Base-by-base conservation (phyloP, 1,284 basidiomycete species). In the Naganishia cerealis region DNA sequence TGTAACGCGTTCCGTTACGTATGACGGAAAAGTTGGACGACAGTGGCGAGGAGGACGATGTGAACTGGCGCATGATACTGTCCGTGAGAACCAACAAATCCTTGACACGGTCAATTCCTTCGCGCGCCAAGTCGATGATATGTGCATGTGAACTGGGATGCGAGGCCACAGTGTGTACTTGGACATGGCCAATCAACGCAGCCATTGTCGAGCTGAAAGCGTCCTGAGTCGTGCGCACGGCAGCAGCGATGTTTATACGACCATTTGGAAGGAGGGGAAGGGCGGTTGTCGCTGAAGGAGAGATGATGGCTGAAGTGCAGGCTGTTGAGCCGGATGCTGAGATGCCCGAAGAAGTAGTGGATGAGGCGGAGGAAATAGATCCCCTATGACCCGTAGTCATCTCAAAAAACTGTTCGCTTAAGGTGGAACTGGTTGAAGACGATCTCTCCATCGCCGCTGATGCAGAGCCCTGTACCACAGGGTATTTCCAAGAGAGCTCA, bases 101-200 rank as follows among this genome's bases (percentile, higher is more conserved):
- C 78, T 92, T 90, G 21, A 96, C 93, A 80, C 90, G 88, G 76
- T 95, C 92, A 62, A 98, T 91, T 33, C 94, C 90, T 81, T 96
- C 92, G 59, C 90, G 87, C 6, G 94, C 92, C 70, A 96, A 87
- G 73, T 97, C 93, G 78, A 97, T 94, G 78, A 98, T 86, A 73
- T 94, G 90, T 0, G 92, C 93, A 43, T 92, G 95, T 71, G 88
- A 91, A 9, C 92, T 92, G 0, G 94, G 91, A 79, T 96, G 92
- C 21, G 90, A 90, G 29, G 87, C 84, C 63, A 90, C 87, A 21
- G 91, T 89, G 82, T 98, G 92, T 16, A 91, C 91, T 76, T 99
- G 94, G 0, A 93, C 90, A 75, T 97, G 94, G 0, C 94, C 94
- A 74, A 99, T 95, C 79, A 99, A 94, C 2, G 94, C 94, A 13